Conservation (phyloP, 2,329 filamentous ascomycete species). For the Diaporthe helianthi region DNA sequence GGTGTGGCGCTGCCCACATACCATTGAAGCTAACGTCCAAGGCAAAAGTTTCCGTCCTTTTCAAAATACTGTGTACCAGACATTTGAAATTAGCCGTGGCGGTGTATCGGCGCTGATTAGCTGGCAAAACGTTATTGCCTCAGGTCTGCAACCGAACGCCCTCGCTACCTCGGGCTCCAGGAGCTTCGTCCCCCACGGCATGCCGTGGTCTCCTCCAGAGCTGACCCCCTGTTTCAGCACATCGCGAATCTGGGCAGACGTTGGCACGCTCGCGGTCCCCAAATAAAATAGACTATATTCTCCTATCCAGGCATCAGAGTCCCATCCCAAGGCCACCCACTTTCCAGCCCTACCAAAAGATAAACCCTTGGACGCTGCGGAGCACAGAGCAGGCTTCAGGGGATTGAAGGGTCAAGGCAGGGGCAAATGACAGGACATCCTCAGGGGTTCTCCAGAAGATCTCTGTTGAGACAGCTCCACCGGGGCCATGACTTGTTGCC, state of each 20-base stretch:
- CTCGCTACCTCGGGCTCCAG: conserved; percentile 8
- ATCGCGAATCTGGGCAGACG: conserved; percentile 11
- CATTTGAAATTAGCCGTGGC: conserved; percentile 23
- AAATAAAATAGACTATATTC: conserved; percentile 24
- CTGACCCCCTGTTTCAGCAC: conserved; percentile 32
- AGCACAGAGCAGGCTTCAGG: conserved; percentile 33
- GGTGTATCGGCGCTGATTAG: conserved; percentile 30
- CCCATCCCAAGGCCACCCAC: conserved; percentile 23
- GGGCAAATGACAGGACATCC: conserved; percentile 35
- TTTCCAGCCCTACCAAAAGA: conserved; percentile 27
- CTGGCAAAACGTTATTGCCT: conserved; percentile 26
- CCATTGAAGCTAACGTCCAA: conserved; percentile 16
- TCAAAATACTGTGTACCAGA: conserved; percentile 24
- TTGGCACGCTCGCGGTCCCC: conserved; percentile 8
- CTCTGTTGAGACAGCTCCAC: conserved; percentile 34
- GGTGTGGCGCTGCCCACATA: conserved; percentile 31
- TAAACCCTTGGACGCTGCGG: conserved; percentile 29
- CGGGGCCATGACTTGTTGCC: conserved; percentile 26
- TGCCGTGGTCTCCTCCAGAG: background rate
- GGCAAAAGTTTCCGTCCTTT: conserved; percentile 15
- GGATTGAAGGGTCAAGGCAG: conserved; percentile 26
- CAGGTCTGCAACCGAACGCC: conserved; percentile 21
- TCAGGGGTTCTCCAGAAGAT: conserved; percentile 35
- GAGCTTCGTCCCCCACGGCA: conserved; percentile 23
- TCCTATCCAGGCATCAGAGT: conserved; percentile 14